phyloP scores from a whole-genome alignment of 106 monocot genomes.

The Allium cepa region DNA sequence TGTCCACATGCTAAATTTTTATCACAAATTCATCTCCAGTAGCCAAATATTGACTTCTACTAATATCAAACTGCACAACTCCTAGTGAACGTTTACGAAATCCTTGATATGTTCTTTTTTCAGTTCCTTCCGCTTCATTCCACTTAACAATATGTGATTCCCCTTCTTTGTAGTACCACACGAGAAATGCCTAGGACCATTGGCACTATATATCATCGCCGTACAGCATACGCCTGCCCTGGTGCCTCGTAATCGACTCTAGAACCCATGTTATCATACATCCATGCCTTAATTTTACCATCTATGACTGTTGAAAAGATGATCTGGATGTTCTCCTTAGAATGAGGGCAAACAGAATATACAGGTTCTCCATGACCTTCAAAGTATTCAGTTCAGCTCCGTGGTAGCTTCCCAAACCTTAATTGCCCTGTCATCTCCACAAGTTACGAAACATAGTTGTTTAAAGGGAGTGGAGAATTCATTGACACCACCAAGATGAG shows the following conservation, averaged over 20 bases:
- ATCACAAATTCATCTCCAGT: constrained; percentile 57
- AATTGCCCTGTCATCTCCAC: constrained; percentile 93
- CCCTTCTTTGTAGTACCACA: constrained; percentile 65
- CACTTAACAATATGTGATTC: constrained; percentile 64
- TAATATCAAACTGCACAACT: constrained; percentile 63
- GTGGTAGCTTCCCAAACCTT: constrained; percentile 74
- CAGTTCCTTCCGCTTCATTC: constrained; percentile 68
- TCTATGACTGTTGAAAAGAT: constrained; percentile 80
- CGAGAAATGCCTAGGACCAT: constrained; percentile 68
- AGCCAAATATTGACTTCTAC: constrained; percentile 47
- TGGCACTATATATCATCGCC: constrained; percentile 86
- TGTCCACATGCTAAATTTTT: constrained; percentile 72
- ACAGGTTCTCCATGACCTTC: constrained; percentile 76
- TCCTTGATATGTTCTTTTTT: constrained; percentile 52
- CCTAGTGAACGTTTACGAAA: constrained; percentile 56
- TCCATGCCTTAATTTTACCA: constrained; percentile 92
- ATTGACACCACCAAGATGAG: constrained; percentile 90
- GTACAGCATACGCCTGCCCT: constrained; percentile 58
- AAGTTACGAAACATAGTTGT: constrained; percentile 78
- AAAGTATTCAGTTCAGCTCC: constrained; percentile 49
- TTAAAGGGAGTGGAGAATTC: constrained; percentile 87
- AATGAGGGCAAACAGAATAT: constrained; percentile 77
- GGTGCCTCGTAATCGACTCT: constrained; percentile 85
- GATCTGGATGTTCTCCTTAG: constrained; percentile 78
- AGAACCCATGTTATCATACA: constrained; percentile 79